Conservation (phyloP, 2,329 filamentous ascomycete genomes). For the Arthrobotrys sinensis region DNA sequence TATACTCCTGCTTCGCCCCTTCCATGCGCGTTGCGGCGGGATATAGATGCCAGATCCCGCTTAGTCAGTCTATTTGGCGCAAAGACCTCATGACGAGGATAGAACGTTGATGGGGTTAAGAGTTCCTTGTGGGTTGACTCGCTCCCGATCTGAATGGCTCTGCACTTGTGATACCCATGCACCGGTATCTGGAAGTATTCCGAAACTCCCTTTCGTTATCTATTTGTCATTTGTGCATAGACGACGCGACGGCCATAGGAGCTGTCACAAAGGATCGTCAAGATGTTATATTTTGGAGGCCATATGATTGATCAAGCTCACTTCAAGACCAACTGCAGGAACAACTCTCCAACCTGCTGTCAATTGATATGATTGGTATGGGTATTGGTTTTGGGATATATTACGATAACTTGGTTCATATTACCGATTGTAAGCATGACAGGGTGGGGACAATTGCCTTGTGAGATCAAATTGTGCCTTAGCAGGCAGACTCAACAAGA, state of each 20-base stretch:
- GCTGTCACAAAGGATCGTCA: not conserved
- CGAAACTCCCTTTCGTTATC: constrained; percentile 2
- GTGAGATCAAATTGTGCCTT: constrained; percentile 43
- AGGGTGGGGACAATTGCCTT: constrained; percentile 8
- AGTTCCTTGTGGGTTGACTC: not conserved
- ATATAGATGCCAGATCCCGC: constrained; percentile 48
- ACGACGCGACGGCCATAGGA: not conserved
- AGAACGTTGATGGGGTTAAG: constrained; percentile 5
- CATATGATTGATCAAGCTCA: constrained; percentile 34
- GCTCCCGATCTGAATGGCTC: not conserved
- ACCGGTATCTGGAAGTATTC: constrained; percentile 26
- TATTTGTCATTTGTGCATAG: constrained; percentile 52
- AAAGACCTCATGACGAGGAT: constrained; percentile 11
- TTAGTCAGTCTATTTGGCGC: constrained; percentile 41
- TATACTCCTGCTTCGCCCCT: constrained; percentile 58
- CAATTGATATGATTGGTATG: not conserved
- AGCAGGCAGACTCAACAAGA: constrained; percentile 38
- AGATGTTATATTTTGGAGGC: not conserved
- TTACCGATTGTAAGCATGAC: constrained; percentile 16
- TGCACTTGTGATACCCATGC: constrained; percentile 19
- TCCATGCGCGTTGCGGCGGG: constrained; percentile 36
- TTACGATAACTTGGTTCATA: constrained; percentile 19
- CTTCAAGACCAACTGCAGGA: not conserved
- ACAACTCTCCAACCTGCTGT: not conserved
- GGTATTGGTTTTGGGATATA: not conserved